Percentiles rank a stretch among this genome's conserved stretches.
These are phyloP conservation scores for Camellia oleifera DNA, from an alignment of 179 eudicot species.

Conservation along the genomic window DNA sequence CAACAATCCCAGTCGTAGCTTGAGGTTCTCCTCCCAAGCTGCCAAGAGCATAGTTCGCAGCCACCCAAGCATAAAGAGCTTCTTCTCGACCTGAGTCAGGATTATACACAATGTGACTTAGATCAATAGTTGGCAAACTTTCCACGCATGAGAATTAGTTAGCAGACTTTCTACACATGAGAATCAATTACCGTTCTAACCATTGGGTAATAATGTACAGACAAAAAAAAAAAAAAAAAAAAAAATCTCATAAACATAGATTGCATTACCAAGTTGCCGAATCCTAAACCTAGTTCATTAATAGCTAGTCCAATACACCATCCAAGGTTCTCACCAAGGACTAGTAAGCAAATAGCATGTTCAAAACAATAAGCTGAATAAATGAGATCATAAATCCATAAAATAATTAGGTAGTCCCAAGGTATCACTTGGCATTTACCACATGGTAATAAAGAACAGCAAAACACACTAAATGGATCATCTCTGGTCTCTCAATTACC, in stretches of 20 bases:
- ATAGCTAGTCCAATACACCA: background rate
- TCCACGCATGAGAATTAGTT: background rate
- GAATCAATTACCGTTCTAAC: background rate
- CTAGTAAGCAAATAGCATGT: background rate
- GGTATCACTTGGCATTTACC: too few species aligned
- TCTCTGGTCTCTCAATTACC: too few species aligned
- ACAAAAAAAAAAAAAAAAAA: background rate
- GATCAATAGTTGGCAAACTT: background rate
- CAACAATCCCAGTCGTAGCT: conserved; percentile 45
- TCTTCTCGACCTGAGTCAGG: conserved; percentile 39
- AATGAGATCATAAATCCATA: background rate
- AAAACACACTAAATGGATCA: too few species aligned
- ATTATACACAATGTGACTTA: background rate
- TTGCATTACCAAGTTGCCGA: background rate
- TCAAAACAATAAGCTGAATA: background rate
- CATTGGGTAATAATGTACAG: background rate
- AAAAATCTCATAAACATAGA: background rate
- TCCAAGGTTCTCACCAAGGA: background rate
- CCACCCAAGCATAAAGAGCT: conserved; percentile 51
- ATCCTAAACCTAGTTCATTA: background rate
- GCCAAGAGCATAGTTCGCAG: conserved; percentile 52
- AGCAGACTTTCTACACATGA: too few species aligned
- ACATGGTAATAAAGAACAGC: too few species aligned
- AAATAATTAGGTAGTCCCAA: too few species aligned
- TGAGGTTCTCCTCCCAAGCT: conserved; percentile 43